phyloP scores from a whole-genome alignment of 352 stramenopile species.

The Pythium folliculosum region DNA sequence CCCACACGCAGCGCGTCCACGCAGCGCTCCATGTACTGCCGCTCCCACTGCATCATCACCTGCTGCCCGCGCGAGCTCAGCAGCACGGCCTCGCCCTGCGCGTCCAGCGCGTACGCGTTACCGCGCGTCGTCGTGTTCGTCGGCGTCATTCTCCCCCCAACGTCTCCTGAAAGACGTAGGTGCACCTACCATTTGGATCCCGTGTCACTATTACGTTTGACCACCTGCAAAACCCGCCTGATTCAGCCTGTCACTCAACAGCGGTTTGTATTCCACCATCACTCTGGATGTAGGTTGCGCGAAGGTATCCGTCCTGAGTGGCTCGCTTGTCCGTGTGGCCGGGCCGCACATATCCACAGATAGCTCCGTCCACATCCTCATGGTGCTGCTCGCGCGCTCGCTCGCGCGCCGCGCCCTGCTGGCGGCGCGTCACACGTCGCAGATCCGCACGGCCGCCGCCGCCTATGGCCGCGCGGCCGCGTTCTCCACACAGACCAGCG shows the following conservation, averaged over 20 bases:
- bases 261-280: constrained; percentile 9
- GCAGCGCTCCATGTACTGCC: constrained; percentile 75
- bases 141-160: no score
- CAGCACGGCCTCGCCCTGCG: constrained; percentile 44
- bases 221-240: no score
- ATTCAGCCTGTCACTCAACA: constrained; percentile 4
- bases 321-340: constrained; percentile 21
- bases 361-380: constrained; percentile 11
- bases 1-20: constrained; percentile 63
- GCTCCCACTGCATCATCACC: constrained; percentile 91
- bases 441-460: constrained; percentile 24
- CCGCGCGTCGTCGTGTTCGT: constrained; percentile 40
- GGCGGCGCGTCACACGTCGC: constrained; percentile 19
- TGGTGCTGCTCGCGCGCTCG: constrained; percentile 56
- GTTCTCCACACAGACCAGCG: constrained; percentile 68
- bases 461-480: constrained; percentile 25
- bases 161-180: no score
- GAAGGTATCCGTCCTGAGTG: constrained; percentile 20
- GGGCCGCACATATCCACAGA: no score
- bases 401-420: constrained; percentile 29
- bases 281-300: constrained; percentile 34
- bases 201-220: no score
- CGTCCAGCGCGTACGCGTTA: constrained; percentile 51
- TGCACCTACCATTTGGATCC: no score
- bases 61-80: constrained; percentile 75